These are phyloP conservation scores for Yarrowia sp. DNA, from an alignment of 805 yeast species.

Conservation along the genomic window DNA sequence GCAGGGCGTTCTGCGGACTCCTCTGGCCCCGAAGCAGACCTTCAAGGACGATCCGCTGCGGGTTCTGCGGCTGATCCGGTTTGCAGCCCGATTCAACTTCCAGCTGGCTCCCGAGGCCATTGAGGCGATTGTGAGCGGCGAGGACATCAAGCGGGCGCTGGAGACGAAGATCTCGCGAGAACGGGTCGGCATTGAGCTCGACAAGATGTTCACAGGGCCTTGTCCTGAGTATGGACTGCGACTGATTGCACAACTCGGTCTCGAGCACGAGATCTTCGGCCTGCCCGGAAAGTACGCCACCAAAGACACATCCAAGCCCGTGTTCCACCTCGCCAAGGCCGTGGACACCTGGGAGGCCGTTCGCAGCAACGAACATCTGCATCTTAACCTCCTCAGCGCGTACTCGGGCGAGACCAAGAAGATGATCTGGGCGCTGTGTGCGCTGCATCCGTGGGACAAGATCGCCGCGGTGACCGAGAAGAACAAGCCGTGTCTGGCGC, in stretches of 20 bases:
- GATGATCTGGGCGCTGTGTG: conserved; percentile 18
- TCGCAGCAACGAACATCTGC: conserved; percentile 27
- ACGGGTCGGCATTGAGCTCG: conserved; percentile 81
- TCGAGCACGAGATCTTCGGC: conserved; percentile 60
- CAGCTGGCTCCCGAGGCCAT: conserved; percentile 54
- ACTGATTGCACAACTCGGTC: conserved; percentile 53
- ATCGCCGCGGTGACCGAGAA: conserved; percentile 43
- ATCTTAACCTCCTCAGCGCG: not conserved
- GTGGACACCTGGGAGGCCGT: conserved; percentile 26
- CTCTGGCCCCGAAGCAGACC: conserved; percentile 79
- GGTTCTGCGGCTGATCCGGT: conserved; percentile 78
- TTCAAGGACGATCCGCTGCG: conserved; percentile 93
- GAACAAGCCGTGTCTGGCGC: conserved; percentile 42
- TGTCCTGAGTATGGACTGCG: conserved; percentile 64
- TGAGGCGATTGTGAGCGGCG: conserved; percentile 57
- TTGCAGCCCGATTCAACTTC: conserved; percentile 77
- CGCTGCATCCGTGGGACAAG: conserved; percentile 46
- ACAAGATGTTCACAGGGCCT: conserved; percentile 65
- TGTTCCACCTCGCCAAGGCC: conserved; percentile 18
- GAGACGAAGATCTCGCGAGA: conserved; percentile 80
- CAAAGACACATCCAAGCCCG: not conserved
- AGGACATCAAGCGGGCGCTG: conserved; percentile 57
- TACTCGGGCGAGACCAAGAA: not conserved
- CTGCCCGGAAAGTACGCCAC: conserved; percentile 34
- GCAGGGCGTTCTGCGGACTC: conserved; percentile 76